Conservation (phyloP, 2,329 filamentous ascomycete species). For the Seiridium cupressi region DNA sequence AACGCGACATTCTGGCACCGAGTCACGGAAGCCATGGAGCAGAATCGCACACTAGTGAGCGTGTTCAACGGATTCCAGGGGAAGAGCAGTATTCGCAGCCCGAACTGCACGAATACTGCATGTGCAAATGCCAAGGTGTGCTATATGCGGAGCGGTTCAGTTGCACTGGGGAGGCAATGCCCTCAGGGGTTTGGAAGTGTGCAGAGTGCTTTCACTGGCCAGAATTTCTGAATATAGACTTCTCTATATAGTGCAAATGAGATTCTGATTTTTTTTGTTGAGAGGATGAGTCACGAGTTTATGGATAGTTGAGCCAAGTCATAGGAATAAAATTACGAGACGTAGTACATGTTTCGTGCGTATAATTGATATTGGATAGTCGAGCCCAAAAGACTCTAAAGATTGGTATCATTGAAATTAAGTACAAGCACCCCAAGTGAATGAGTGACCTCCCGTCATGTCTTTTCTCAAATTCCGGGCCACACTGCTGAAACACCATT, state of each 20-base stretch:
- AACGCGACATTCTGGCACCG: conserved; percentile 60
- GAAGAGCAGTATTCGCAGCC: conserved; percentile 46
- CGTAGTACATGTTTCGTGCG: too few species aligned
- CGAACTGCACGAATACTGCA: conserved; percentile 48
- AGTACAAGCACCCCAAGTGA: neutral
- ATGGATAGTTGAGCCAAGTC: too few species aligned
- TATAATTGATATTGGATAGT: too few species aligned
- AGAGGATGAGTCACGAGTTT: neutral
- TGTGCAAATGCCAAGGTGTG: conserved; percentile 56
- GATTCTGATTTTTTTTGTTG: too few species aligned
- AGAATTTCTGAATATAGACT: conserved; percentile 18
- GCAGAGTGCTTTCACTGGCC: conserved; percentile 33
- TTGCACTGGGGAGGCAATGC: conserved; percentile 47
- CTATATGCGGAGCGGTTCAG: conserved; percentile 57
- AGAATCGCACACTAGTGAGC: conserved; percentile 44
- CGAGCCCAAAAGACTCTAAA: neutral
- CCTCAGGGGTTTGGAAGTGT: conserved; percentile 46
- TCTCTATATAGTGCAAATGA: neutral
- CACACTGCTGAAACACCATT: neutral
- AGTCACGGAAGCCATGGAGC: conserved; percentile 56
- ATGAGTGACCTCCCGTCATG: neutral
- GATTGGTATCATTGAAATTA: neutral
- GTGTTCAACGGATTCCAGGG: conserved; percentile 51
- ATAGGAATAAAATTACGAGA: too few species aligned
- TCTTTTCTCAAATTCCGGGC: neutral